Base-by-base conservation (phyloP, 75 land plant genomes). In the Ceratopteris richardii region DNA sequence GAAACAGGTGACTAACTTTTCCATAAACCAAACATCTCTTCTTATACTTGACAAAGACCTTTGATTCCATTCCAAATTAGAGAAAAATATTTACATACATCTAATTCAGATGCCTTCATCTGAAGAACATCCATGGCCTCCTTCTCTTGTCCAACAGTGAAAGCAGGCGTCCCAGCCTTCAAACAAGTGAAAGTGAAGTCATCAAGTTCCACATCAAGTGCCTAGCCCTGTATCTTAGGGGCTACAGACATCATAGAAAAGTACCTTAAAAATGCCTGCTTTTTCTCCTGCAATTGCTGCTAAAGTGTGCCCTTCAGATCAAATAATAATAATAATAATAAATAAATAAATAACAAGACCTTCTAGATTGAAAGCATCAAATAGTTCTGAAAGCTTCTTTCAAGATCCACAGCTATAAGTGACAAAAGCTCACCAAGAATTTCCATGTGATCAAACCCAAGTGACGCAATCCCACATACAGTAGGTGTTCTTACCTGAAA, bases 261-360 rank as follows among this genome's bases (percentile, higher is more conserved):
- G 3, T 66, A 90, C 96, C 93, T 90, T 90, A 54, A 90, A 81
- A 42, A 90, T 90, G 53, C 96, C 96, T 61, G 96, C 96, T 58
- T 90, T 90, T 62, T 90, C 88, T 28, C 73, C 57, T 69, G 96
- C 82, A 69, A 90, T 90, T 51, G 76, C 26, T 22, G 64, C 72
- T 14, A 90, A 65, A 21, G 96, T 84, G 51, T 84, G 39, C 37
- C 96, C 96, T 90, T 61, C 55, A 2, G n/a, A n/a, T n/a, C n/a
- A n/a, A n/a, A n/a, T 17, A 24, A 63, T 19, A 4, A 47, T 21
- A 28, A 40, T 50, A 5, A 31, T 1, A 27, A n/a, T n/a, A 10
- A 1, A 29, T 17, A 1, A 44, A 19, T 3, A 28, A 33, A 48
- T 19, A 22, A 22, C 43, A 46, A n/a, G 29, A 57, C n/a, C 27